Percentiles rank a stretch among this genome's conserved stretches.
Evolutionary conservation across 2,329 filamentous ascomycete genomes (phyloP).

Genomic region (Fusarium pseudograminearum): DNA sequence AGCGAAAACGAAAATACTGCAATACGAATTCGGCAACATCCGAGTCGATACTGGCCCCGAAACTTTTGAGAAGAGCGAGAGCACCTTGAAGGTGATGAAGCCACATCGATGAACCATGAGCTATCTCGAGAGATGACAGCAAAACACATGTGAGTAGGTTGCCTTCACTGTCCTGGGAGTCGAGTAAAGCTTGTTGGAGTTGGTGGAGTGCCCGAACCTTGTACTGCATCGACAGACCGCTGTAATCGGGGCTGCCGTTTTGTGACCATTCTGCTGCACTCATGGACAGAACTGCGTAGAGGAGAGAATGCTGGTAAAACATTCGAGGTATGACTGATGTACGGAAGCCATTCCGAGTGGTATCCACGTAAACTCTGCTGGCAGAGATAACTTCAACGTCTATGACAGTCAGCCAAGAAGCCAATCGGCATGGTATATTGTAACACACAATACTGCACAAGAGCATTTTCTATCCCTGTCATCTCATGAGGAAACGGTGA

Average conservation of each 20-base stretch:
- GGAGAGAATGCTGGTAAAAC: conserved; percentile 30
- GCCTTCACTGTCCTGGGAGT: conserved; percentile 27
- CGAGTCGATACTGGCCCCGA: conserved; percentile 23
- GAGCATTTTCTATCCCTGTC: conserved; percentile 24
- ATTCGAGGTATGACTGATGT: conserved; percentile 42
- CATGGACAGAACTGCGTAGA: conserved; percentile 42
- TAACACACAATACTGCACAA: conserved; percentile 44
- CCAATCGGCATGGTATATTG: too few species aligned
- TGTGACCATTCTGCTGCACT: conserved; percentile 45
- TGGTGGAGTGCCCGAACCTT: conserved; percentile 40
- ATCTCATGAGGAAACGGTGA: conserved; percentile 24
- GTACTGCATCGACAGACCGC: conserved; percentile 39
- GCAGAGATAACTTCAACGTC: conserved; percentile 42
- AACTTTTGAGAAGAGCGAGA: conserved; percentile 42
- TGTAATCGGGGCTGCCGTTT: conserved; percentile 34
- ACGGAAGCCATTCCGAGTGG: conserved; percentile 38
- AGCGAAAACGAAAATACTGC: conserved; percentile 44
- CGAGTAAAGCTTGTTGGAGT: conserved; percentile 30
- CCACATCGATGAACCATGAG: conserved; percentile 42
- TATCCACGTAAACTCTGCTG: conserved; percentile 44
- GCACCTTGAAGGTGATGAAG: conserved; percentile 42
- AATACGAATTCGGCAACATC: conserved; percentile 40
- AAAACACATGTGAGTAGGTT: conserved; percentile 44
- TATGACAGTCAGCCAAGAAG: conserved; percentile 13
- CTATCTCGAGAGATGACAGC: conserved; percentile 42